Evolutionary conservation across 148 eudicot genomes (phyloP), one percentile per base, ranked within the genome.

Genomic region (Diospyros lotus): DNA sequence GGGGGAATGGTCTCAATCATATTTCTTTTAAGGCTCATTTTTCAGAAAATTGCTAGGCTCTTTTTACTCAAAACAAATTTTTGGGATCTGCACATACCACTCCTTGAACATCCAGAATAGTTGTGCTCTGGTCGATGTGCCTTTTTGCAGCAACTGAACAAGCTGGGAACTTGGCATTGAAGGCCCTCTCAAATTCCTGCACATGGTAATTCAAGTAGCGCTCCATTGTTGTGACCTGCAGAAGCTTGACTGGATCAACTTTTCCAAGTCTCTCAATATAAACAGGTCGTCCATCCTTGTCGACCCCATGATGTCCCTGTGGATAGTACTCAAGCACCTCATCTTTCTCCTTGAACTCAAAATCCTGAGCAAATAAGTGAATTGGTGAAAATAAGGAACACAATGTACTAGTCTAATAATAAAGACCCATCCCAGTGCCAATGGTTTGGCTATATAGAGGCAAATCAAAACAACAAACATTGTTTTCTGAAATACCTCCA

Each of bases 291-390:
- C 98, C 98, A 69, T 91, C 93, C 82, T 91, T 94, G 76, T 94
- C 98, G 58, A 91, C 87, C 67, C 98, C 98, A 82, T 93, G 98
- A 79, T 94, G 87, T 62, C 98, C 98, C 73, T 94, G 98, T 51
- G 98, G 98, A 73, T 94, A 94, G 81, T 94, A 79, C 72, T 87
- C 73, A 38, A 80, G 84, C 9, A 94, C 98, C 78, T 90, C 91
- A 38, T 88, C 86, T 64, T 76, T 85, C 76, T 91, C 97, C 77
- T 87, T 76, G 80, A 91, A 94, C 56, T 88, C 85, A 71, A 94
- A 94, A 72, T 91, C 94, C 98, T 93, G 62, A 5, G 39, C 52
- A 69, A 73, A 76, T 38, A 2, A 3, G 42, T 42, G n/a, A 61
- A 12, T 38, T 28, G 52, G 55, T 59, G 1, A 45, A 46, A 81